Conservation (phyloP, 1,284 basidiomycete species). For the Apiotrichum gamsii region DNA sequence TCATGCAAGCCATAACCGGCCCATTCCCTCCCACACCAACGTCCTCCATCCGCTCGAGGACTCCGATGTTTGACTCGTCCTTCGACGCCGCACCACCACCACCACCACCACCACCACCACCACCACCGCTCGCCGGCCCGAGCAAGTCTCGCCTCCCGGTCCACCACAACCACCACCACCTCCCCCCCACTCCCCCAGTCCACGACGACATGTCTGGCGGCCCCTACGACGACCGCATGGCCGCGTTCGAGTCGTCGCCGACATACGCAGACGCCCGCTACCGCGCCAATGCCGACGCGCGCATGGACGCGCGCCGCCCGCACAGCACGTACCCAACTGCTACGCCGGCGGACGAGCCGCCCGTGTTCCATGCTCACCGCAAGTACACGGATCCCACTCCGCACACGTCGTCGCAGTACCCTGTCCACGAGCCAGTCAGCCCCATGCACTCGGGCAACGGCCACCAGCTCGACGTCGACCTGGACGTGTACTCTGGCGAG, state of each 20-base stretch:
- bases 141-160: constrained; percentile 9
- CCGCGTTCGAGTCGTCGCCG: not conserved
- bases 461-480: constrained; percentile 37
- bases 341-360: constrained; percentile 16
- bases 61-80: constrained; percentile 3
- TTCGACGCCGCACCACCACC: not conserved
- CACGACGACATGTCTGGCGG: constrained; percentile 12
- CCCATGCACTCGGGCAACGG: constrained; percentile 2
- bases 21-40: constrained; percentile 30
- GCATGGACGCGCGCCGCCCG: constrained; percentile 25
- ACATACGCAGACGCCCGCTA: constrained; percentile 17
- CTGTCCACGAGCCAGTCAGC: constrained; percentile 11
- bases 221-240: not conserved
- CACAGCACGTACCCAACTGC: constrained; percentile 29
- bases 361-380: constrained; percentile 24
- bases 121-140: constrained; percentile 16
- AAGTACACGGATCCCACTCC: constrained; percentile 41
- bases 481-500: constrained; percentile 35
- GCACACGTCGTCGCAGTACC: constrained; percentile 8
- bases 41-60: constrained; percentile 22
- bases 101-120: constrained; percentile 12
- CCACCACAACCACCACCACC: constrained; percentile 5
- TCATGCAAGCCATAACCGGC: not conserved
- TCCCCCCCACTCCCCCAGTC: constrained; percentile 29
- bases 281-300: constrained; percentile 12